These are phyloP conservation scores for Tricladium varicosporioides DNA, from an alignment of 2,329 filamentous ascomycete genomes.

Conservation along the genomic window DNA sequence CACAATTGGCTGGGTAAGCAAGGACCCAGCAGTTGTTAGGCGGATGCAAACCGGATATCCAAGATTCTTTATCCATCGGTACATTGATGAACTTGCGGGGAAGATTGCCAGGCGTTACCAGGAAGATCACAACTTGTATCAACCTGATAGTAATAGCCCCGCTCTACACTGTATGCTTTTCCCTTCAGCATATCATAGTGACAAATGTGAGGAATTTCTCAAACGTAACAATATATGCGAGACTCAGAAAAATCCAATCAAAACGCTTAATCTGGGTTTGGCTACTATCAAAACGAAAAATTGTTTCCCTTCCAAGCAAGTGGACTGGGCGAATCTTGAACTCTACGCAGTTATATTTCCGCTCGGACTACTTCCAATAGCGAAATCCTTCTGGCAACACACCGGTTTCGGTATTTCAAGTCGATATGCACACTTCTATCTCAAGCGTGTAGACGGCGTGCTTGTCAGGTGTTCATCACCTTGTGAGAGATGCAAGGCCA, in stretches of 20 bases:
- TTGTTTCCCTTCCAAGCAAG: background rate
- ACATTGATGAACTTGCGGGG: background rate
- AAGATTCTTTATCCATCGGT: background rate
- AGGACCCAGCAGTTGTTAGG: background rate
- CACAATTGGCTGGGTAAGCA: background rate
- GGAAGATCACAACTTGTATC: background rate
- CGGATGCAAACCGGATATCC: conserved; percentile 1
- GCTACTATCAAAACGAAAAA: background rate
- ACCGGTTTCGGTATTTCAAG: background rate
- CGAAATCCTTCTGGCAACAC: background rate
- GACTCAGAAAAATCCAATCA: background rate
- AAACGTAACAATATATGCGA: background rate
- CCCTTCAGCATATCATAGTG: background rate
- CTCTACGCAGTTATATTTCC: background rate
- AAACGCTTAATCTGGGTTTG: background rate
- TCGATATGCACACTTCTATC: background rate
- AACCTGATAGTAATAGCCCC: background rate
- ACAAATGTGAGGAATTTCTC: background rate
- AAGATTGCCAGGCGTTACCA: background rate
- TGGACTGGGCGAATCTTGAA: background rate
- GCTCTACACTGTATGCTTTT: background rate
- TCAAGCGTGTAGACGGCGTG: background rate
- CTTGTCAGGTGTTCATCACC: background rate
- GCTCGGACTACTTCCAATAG: background rate
- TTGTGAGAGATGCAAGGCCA: background rate